Base-by-base conservation (phyloP, 1,139 yeast species). In the Magnusiomyces tetraspermus region DNA sequence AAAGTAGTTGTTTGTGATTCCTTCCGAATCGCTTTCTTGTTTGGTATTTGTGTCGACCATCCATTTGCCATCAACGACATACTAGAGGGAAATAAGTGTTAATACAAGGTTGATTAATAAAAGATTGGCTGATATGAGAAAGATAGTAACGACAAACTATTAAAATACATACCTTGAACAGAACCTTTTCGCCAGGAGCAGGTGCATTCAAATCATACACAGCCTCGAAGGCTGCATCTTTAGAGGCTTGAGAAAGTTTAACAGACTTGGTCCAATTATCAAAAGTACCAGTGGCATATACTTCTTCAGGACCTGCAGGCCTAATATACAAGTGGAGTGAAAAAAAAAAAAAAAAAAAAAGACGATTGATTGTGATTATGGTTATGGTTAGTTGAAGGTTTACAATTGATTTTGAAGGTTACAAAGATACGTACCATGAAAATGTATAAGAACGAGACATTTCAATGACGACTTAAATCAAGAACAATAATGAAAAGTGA, bases 261-360 rank as follows among this genome's bases (percentile, higher is more conserved):
- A 54, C 46, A 1, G 57, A 51, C 43, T 54, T 52, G 19, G 57
- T 42, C 57, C 57, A 54, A 46, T 54, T 37, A 42, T 54, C 57
- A 44, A 54, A 54, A 19, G 57, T 51, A 13, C 57, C 57, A 21
- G 57, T 54, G 10, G 50, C 57, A 21, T 45, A 49, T 31, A 54
- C 57, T 8, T 50, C 31, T 15, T 40, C 17, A 22, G 57, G 57
- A 19, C 57, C 57, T 21, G 51, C 26, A 10, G 57, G 57, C 57
- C 57, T 54, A 22, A 17, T n/a, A n/a, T n/a, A n/a, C n/a, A n/a
- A n/a, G n/a, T n/a, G n/a, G n/a, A n/a, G n/a, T n/a, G n/a, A n/a
- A n/a, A n/a, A n/a, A n/a, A n/a, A n/a, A n/a, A 4, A 17, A 13
- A 22, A 23, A 17, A 6, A 15, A 23, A 41, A 8, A 41, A 23